A percentile compares a stretch with the other conserved stretches of the same genome.
These are phyloP conservation scores for Erodium texanum DNA, from an alignment of 441 rosid species.

Conservation along the genomic window DNA sequence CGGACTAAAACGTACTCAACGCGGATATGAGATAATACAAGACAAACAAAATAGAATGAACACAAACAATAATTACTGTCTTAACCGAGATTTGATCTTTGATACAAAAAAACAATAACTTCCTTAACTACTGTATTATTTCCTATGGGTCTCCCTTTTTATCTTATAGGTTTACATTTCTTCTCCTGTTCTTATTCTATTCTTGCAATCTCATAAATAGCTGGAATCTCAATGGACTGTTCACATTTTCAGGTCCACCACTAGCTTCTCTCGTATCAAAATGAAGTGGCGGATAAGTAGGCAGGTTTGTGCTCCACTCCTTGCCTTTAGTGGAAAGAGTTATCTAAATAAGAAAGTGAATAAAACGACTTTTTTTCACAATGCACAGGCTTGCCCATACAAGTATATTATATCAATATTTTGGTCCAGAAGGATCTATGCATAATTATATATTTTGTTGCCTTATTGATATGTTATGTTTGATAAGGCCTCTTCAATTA, in stretches of 20 bases:
- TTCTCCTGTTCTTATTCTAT: background rate
- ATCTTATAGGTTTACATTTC: background rate
- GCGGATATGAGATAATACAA: too few relatives aligned
- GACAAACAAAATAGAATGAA: too few relatives aligned
- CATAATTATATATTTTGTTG: background rate
- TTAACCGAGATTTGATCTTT: too few relatives aligned
- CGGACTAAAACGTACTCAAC: too few relatives aligned
- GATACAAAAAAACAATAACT: background rate
- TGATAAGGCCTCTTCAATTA: background rate
- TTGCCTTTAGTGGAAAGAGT: background rate
- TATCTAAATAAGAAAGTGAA: background rate
- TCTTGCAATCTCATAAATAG: background rate
- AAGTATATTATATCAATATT: background rate
- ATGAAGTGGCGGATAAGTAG: background rate
- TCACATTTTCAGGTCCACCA: background rate
- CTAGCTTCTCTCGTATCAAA: background rate
- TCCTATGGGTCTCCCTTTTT: background rate
- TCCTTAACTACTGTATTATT: background rate
- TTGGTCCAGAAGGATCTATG: background rate
- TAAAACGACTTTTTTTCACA: background rate
- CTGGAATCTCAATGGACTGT: background rate
- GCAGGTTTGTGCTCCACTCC: slow-evolving; percentile 4
- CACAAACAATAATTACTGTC: too few relatives aligned
- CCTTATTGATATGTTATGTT: background rate
- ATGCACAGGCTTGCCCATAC: background rate